Evolutionary conservation across 2,329 filamentous ascomycete genomes (phyloP).

Genomic region (Decorospora gaudefroyi): DNA sequence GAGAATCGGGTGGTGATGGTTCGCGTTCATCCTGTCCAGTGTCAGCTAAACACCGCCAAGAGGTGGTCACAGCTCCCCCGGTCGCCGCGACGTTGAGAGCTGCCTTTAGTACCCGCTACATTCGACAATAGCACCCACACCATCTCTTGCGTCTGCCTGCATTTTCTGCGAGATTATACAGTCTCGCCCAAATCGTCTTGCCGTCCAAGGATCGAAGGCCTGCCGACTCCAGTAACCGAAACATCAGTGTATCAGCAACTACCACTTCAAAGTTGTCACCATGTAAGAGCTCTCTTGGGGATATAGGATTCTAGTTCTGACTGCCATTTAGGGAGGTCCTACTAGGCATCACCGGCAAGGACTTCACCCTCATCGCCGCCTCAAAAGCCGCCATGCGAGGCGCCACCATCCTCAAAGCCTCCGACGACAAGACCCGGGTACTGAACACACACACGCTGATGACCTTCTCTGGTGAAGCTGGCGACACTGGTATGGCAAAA

Average conservation of each 20-base stretch:
- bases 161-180: background rate
- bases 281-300: conserved; percentile 33
- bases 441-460: conserved; percentile 94
- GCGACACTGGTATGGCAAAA: conserved; percentile 75
- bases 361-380: conserved; percentile 96
- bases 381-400: conserved; percentile 99
- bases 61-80: conserved; percentile 16
- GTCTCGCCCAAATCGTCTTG: background rate
- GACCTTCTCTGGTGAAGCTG: conserved; percentile 93
- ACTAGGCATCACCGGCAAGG: conserved; percentile 96
- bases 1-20: too few species aligned
- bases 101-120: conserved; percentile 14
- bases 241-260: conserved; percentile 9
- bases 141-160: background rate
- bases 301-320: conserved; percentile 21
- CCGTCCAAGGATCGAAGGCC: background rate
- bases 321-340: conserved; percentile 83
- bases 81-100: conserved; percentile 23
- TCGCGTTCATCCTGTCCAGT: background rate
- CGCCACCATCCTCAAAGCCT: conserved; percentile 90
- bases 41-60: conserved; percentile 13
- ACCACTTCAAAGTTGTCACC: conserved; percentile 27
- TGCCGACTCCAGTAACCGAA: too few species aligned
- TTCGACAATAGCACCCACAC: background rate
- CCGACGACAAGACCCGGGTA: conserved; percentile 92